Percentiles rank a stretch among this genome's conserved stretches.
These are phyloP conservation scores for Leptographium procerum DNA, from an alignment of 2,329 filamentous ascomycete species.

Conservation along the genomic window DNA sequence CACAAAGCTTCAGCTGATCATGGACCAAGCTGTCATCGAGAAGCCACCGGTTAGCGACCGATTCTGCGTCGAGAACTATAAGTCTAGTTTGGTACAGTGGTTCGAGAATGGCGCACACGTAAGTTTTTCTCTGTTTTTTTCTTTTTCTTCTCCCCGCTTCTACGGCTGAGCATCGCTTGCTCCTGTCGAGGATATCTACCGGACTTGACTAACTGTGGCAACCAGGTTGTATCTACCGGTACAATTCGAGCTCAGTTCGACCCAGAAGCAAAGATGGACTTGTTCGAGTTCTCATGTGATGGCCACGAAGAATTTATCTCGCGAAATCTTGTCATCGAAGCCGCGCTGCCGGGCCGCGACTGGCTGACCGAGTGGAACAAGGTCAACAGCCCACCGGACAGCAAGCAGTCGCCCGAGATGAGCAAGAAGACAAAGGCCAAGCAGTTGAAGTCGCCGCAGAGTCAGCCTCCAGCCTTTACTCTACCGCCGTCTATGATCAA, in stretches of 20 bases:
- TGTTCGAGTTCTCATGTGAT: slow-evolving; percentile 69
- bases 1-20: slow-evolving; percentile 71
- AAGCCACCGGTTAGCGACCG: slow-evolving; percentile 48
- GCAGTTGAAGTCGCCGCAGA: slow-evolving; percentile 46
- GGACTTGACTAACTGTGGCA: neutral
- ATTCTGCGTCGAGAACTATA: slow-evolving; percentile 63
- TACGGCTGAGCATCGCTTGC: too few relatives aligned
- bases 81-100: slow-evolving; percentile 78
- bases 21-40: slow-evolving; percentile 55
- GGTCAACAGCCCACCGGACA: slow-evolving; percentile 40
- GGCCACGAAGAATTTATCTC: slow-evolving; percentile 77
- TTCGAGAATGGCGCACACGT: slow-evolving; percentile 77
- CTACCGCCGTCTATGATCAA: slow-evolving; percentile 49
- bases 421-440: slow-evolving; percentile 54
- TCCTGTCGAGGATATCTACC: neutral
- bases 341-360: slow-evolving; percentile 48
- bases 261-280: slow-evolving; percentile 65
- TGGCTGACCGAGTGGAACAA: slow-evolving; percentile 57
- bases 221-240: slow-evolving; percentile 64
- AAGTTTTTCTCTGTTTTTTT: slow-evolving; percentile 22
- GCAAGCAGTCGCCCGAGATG: slow-evolving; percentile 52
- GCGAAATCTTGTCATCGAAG: slow-evolving; percentile 50
- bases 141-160: too few relatives aligned
- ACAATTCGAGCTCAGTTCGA: slow-evolving; percentile 72
- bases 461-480: slow-evolving; percentile 47